Percentiles rank a stretch among this genome's conserved stretches.
These are phyloP conservation scores for Dendrobium officinale DNA, from an alignment of 106 monocot genomes.

Conservation along the genomic window DNA sequence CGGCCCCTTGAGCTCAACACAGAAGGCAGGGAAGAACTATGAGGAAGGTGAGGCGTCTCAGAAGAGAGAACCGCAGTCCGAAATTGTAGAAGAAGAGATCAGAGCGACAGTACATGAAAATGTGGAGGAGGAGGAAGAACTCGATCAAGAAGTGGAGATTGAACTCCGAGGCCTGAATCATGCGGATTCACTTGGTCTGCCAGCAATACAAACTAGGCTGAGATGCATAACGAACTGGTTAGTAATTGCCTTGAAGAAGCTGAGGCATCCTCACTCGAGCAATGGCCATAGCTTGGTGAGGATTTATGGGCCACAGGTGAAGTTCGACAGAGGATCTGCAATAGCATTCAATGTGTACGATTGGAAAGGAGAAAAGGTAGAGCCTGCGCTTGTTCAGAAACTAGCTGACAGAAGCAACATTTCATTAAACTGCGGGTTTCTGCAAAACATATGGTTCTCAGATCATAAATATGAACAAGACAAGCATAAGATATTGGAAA, in stretches of 20 bases:
- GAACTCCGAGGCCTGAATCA: constrained; percentile 56
- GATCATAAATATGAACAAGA: constrained; percentile 35
- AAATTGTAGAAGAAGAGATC: constrained; percentile 2
- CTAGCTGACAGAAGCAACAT: constrained; percentile 68
- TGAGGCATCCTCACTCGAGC: constrained; percentile 43
- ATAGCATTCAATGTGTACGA: constrained; percentile 73
- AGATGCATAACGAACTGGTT: constrained; percentile 67
- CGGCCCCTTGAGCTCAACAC: constrained; percentile 19
- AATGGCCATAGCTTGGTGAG: constrained; percentile 33
- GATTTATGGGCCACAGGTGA: constrained; percentile 60
- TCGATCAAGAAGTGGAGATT: constrained; percentile 16
- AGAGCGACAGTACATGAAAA: neutral
- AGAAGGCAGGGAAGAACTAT: neutral
- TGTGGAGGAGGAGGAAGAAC: neutral
- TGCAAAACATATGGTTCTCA: constrained; percentile 46
- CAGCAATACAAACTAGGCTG: constrained; percentile 37
- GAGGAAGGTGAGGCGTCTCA: constrained; percentile 15
- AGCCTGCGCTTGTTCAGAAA: constrained; percentile 65
- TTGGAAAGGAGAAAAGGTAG: constrained; percentile 69
- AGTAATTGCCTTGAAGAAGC: constrained; percentile 50
- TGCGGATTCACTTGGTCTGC: constrained; percentile 54
- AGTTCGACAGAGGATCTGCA: constrained; percentile 60
- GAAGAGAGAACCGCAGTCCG: neutral
- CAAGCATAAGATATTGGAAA: constrained; percentile 32
- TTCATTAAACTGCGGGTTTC: constrained; percentile 50